A percentile compares a stretch with the other conserved stretches of the same genome.
phyloP scores from a whole-genome alignment of 208 protist genomes.

The Crithidia acanthocephali region DNA sequence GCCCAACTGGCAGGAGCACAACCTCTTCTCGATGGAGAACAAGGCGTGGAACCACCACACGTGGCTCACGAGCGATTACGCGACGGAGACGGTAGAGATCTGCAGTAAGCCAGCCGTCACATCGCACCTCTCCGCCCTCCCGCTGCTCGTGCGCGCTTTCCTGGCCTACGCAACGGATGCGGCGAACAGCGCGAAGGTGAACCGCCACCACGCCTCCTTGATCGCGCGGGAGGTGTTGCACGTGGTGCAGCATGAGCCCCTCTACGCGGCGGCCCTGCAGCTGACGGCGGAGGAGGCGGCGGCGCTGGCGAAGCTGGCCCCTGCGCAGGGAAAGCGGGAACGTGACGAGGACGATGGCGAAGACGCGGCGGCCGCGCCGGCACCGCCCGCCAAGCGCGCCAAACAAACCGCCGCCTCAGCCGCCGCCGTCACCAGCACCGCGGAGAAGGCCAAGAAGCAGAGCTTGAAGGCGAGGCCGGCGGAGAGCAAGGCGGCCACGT shows the following conservation, averaged over 20 bases:
- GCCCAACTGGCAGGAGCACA: conserved; percentile 85
- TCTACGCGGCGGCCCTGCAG: conserved; percentile 64
- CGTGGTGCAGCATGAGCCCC: conserved; percentile 47
- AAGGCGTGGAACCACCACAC: conserved; percentile 86
- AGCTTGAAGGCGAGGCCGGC: background rate
- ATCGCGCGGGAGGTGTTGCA: conserved; percentile 82
- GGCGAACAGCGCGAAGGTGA: conserved; percentile 48
- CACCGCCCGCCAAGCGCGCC: background rate
- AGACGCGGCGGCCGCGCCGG: background rate
- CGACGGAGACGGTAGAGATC: conserved; percentile 78
- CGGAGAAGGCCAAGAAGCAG: conserved; percentile 13
- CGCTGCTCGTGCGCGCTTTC: conserved; percentile 64
- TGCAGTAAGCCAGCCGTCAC: conserved; percentile 78
- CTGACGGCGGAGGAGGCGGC: conserved; percentile 48
- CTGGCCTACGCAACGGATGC: conserved; percentile 41
- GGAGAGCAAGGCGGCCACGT: background rate
- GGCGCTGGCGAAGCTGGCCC: conserved; percentile 48
- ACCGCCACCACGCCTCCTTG: conserved; percentile 67
- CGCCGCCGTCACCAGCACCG: conserved; percentile 2
- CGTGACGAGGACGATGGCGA: conserved; percentile 19
- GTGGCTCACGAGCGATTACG: conserved; percentile 82
- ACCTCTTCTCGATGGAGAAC: conserved; percentile 82
- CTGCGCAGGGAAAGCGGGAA: conserved; percentile 55
- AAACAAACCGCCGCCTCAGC: background rate
- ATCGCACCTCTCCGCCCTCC: conserved; percentile 74